These are phyloP conservation scores for Bipolaris zeicola DNA, from an alignment of 2,329 filamentous ascomycete species.

Conservation along the genomic window DNA sequence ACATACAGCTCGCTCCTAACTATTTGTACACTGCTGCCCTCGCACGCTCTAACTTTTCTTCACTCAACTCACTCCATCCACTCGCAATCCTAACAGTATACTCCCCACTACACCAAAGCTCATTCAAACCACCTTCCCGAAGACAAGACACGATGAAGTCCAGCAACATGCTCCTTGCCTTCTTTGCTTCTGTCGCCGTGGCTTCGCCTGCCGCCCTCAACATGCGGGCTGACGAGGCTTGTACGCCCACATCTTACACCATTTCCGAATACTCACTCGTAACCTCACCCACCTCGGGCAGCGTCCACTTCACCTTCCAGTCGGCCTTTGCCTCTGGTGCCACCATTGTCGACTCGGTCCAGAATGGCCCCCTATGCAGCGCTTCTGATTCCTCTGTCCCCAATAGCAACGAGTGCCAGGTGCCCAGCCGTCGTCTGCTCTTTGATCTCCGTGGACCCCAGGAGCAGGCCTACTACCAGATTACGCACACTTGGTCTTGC, in stretches of 20 bases:
- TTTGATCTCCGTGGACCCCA: constrained; percentile 30
- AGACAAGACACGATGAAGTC: constrained; percentile 11
- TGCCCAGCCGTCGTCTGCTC: constrained; percentile 21
- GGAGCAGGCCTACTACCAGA: constrained; percentile 28
- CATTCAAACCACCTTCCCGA: neutral
- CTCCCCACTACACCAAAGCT: neutral
- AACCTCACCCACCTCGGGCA: constrained; percentile 15
- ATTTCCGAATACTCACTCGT: constrained; percentile 30
- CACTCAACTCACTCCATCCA: neutral
- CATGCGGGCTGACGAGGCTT: constrained; percentile 17
- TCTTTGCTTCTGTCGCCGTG: constrained; percentile 29
- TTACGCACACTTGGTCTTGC: constrained; percentile 39
- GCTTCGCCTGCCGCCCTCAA: constrained; percentile 21
- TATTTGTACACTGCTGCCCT: neutral
- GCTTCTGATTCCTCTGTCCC: constrained; percentile 22
- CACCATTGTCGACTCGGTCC: constrained; percentile 26
- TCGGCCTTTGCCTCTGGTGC: constrained; percentile 21
- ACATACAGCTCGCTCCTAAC: neutral
- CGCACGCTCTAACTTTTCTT: neutral
- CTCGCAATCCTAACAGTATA: neutral
- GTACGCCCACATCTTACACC: constrained; percentile 33
- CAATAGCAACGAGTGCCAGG: constrained; percentile 29
- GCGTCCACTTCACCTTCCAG: constrained; percentile 34
- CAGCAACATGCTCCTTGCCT: constrained; percentile 12
- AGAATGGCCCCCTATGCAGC: constrained; percentile 24